A percentile compares a stretch with the other conserved stretches of the same genome.
Conservation (phyloP, 495 filamentous ascomycete species). For the Xylaria acuta region DNA sequence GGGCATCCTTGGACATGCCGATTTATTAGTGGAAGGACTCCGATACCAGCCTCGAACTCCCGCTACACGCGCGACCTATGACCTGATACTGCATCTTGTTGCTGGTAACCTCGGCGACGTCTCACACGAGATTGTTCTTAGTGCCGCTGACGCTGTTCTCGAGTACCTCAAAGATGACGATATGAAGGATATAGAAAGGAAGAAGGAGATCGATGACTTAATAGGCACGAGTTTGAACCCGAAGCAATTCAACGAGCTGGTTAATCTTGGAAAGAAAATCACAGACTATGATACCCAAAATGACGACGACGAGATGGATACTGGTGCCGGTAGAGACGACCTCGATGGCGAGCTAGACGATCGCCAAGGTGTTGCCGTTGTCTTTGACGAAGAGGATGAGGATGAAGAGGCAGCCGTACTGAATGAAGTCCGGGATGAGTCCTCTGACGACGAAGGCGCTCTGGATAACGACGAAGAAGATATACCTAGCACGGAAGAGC, state of each 20-base stretch:
- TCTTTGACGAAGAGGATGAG: conserved; percentile 92
- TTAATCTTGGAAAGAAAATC: conserved; percentile 98
- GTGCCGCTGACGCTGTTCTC: conserved; percentile 91
- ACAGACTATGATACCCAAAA: conserved; percentile 98
- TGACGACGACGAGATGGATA: conserved; percentile 88
- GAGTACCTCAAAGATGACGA: conserved; percentile 94
- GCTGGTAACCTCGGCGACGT: conserved; percentile 91
- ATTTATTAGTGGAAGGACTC: conserved; percentile 83
- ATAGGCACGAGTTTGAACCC: conserved; percentile 79
- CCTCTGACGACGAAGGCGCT: conserved; percentile 75
- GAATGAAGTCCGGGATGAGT: conserved; percentile 83
- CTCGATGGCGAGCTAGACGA: conserved; percentile 79
- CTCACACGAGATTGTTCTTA: conserved; percentile 86
- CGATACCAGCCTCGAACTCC: conserved; percentile 88
- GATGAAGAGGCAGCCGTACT: conserved; percentile 79
- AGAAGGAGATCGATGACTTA: conserved; percentile 95
- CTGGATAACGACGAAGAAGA: conserved; percentile 70
- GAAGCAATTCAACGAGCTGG: conserved; percentile 95
- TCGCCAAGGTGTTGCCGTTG: conserved; percentile 93
- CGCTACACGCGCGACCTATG: conserved; percentile 93
- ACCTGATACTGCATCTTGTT: conserved; percentile 90
- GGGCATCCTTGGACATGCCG: conserved; percentile 82
- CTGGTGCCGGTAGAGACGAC: conserved; percentile 64
- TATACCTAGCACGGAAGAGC: conserved; percentile 60
- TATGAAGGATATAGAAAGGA: conserved; percentile 97